Base-by-base conservation (phyloP, 345 rosid species). In the Raphanus sativus region DNA sequence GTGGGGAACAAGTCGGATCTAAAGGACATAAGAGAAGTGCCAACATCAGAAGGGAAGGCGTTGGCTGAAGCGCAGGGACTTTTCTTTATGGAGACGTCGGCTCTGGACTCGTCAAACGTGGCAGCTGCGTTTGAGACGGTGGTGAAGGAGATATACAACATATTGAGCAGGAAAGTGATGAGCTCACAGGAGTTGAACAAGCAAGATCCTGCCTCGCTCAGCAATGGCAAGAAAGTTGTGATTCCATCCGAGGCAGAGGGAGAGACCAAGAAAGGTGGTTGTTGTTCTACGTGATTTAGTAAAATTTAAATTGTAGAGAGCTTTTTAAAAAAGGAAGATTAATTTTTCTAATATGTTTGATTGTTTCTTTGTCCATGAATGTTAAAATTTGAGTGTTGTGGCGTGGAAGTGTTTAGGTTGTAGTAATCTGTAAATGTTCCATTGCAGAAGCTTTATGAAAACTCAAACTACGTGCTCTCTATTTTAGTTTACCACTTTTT, bases 41-140 rank as follows among this genome's bases (percentile, higher is more conserved):
- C 94, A 4, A 87, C 93, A 8, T 87, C 84, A 0, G 98, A 94
- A 87, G 98, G 95, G 62, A 94, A 90, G 76, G 76, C 87, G 2
- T 82, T 94, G 82, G 98, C 98, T 0, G 97, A 94, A 87, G 88
- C 91, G 54, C 91, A 90, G 69, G 92, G 97, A 40, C 86, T 94
- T 78, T 94, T 92, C 83, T 94, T 94, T 83, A 85, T 94, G 87
- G 98, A 94, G 73, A 94, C 98, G 54, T 94, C 98, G 0, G 98
- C 98, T 55, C 87, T 94, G 12, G 98, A 94, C 84, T 94, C 98
- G 16, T 94, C 97, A 0, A 94, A 92, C 24, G 98, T 94, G 24
- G 70, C 85, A 4, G 82, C 89, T n/a, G 98, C 98, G 21, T 94
- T 94, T 76, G 87, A 87, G 84, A 94, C 89, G 0, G 98, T 92